These are phyloP conservation scores for Pyrus betulifolia DNA, from an alignment of 306 rosid genomes.

Conservation along the genomic window DNA sequence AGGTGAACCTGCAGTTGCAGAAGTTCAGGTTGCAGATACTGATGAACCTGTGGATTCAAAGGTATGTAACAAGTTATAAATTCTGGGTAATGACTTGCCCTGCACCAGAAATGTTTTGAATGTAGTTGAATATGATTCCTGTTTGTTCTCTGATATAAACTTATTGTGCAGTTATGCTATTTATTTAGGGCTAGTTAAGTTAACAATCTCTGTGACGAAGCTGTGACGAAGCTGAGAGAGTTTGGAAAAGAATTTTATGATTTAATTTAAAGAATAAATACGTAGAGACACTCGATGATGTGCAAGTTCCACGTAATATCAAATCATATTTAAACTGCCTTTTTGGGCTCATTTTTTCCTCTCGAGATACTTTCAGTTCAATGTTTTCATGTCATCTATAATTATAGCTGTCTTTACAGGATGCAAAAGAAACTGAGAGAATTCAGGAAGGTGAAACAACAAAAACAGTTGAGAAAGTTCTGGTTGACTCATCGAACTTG, in stretches of 20 bases:
- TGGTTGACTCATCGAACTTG: slow-evolving; percentile 57
- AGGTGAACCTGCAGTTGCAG: slow-evolving; percentile 12
- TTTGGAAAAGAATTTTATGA: not conserved
- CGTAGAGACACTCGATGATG: not conserved
- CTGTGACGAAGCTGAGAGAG: not conserved
- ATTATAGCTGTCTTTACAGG: slow-evolving; percentile 37
- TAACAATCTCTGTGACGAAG: not conserved
- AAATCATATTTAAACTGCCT: not conserved
- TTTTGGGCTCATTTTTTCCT: not conserved
- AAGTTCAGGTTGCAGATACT: slow-evolving; percentile 24
- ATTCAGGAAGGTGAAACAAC: slow-evolving; percentile 26
- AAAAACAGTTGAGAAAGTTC: slow-evolving; percentile 39
- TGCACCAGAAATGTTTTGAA: not conserved
- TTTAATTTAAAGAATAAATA: not conserved
- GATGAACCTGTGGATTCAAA: slow-evolving; percentile 22
- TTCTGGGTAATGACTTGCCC: not conserved
- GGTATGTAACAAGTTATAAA: slow-evolving; percentile 29
- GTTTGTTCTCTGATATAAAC: not conserved
- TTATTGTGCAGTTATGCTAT: not conserved
- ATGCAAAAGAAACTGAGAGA: slow-evolving; percentile 23
- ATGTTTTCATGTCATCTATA: slow-evolving; percentile 3
- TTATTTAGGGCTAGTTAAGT: not conserved
- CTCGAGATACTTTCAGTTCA: not conserved
- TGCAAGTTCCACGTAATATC: not conserved
- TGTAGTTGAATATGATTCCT: not conserved